A percentile compares a stretch with the other conserved stretches of the same genome.
These are phyloP conservation scores for Colletotrichum brevisporum DNA, from an alignment of 2,329 filamentous ascomycete genomes.

Conservation along the genomic window DNA sequence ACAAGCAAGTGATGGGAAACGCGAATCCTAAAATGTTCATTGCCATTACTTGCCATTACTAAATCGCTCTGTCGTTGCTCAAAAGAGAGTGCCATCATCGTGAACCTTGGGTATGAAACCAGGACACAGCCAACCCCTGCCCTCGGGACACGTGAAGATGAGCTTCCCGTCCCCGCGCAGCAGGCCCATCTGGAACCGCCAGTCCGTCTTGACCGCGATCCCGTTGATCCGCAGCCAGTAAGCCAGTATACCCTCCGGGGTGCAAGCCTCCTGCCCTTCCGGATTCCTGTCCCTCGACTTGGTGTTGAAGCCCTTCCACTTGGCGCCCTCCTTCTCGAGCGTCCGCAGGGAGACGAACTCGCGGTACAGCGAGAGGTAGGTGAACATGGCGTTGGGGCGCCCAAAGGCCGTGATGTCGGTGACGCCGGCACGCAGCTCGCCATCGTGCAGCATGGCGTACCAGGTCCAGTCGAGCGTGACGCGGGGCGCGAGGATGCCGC, in stretches of 20 bases:
- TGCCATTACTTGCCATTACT: not conserved
- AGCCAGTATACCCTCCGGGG: constrained; percentile 40
- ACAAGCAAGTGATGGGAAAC: not conserved
- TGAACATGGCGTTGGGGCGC: constrained; percentile 41
- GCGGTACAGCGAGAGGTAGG: constrained; percentile 40
- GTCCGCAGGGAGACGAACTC: constrained; percentile 39
- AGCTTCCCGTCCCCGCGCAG: constrained; percentile 38
- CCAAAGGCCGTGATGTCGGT: constrained; percentile 44
- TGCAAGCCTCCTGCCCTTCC: constrained; percentile 38
- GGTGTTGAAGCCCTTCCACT: constrained; percentile 42
- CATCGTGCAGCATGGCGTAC: constrained; percentile 43
- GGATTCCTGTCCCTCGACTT: constrained; percentile 35
- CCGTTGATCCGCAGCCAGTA: constrained; percentile 43
- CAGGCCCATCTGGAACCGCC: constrained; percentile 42
- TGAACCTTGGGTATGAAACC: constrained; percentile 37
- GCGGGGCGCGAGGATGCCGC: constrained; percentile 41
- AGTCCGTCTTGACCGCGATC: constrained; percentile 43
- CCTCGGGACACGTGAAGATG: constrained; percentile 42
- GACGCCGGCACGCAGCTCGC: constrained; percentile 41
- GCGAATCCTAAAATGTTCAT: not conserved
- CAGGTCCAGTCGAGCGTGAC: constrained; percentile 43
- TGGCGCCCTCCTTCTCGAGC: constrained; percentile 35
- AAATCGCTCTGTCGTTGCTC: not conserved
- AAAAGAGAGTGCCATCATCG: constrained; percentile 36
- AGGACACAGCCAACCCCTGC: constrained; percentile 36